These are phyloP conservation scores for Colletotrichum sp. DNA, from an alignment of 2,329 filamentous ascomycete species.

Conservation along the genomic window DNA sequence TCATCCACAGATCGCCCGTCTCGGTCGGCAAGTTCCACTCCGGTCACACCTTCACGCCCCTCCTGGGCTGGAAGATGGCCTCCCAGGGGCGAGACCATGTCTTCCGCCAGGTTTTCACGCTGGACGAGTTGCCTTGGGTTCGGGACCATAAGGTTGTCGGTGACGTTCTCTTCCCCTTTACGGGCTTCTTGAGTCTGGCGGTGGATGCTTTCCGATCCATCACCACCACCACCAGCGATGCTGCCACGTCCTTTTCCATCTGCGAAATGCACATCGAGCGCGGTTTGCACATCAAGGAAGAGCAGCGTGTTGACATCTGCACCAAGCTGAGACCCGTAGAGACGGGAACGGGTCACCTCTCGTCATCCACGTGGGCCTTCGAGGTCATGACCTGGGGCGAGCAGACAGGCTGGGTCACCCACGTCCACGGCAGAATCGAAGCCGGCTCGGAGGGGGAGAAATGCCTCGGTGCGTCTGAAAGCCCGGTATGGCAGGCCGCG, in stretches of 20 bases:
- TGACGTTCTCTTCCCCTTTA: background rate
- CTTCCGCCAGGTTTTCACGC: background rate
- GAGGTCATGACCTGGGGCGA: background rate
- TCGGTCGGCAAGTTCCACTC: background rate
- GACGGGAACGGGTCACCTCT: background rate
- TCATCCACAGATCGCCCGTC: background rate
- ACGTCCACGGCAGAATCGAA: background rate
- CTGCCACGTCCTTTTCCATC: background rate
- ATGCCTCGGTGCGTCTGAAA: background rate
- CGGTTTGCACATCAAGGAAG: background rate
- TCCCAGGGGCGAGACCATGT: background rate
- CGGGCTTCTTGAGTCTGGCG: background rate
- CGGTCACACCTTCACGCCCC: background rate
- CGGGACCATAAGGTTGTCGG: background rate
- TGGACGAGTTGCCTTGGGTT: background rate
- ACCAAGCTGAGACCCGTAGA: background rate
- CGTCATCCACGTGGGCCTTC: background rate
- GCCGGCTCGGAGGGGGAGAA: background rate
- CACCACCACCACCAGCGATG: background rate
- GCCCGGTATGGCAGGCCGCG: background rate
- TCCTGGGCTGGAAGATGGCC: background rate
- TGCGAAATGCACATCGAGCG: background rate
- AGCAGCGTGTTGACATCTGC: background rate
- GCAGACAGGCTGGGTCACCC: background rate
- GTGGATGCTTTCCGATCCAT: background rate